Evolutionary conservation across 352 stramenopile genomes (phyloP), one percentile per base, ranked within the genome.

Genomic region (Globisporangium recalcitrans): DNA sequence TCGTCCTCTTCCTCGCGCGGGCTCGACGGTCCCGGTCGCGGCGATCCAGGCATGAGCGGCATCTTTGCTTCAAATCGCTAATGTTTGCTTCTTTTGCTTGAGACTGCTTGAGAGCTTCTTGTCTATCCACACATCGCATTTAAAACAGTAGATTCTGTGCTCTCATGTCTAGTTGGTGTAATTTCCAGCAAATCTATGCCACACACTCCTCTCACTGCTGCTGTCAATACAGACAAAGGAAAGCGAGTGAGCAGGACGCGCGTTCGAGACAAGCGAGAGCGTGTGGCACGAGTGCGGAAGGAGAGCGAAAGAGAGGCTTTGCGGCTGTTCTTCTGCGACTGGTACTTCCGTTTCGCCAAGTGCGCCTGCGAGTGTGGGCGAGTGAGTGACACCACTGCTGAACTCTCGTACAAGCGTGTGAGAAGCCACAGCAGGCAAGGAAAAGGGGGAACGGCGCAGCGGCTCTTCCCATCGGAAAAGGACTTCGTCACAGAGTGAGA

Each of bases 11-110:
- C 51, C 42, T 80, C 73, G 19, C 81, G 31, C 21, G 19, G 40
- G 48, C 19, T 57, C 44, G 29, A 67, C 9, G 64, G 60, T 47
- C 60, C 59, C 27, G 80, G 80, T 9, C 81, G 81, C 34, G 81
- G 81, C 34, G 81, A 88, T 16, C 79, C 79, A 3, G 79, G 79
- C 79, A 89, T 85, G 9, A 85, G 63, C 75, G 67, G 55, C 77
- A 87, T 86, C 6, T n/a, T 47, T 54, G 5, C n/a, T n/a, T n/a
- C n/a, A n/a, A n/a, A n/a, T n/a, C n/a, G n/a, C n/a, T n/a, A n/a
- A 87, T 86, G 4, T n/a, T 47, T 54, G 5, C 7, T 22, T 31
- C 4, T n/a, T 14, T 26, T 59, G 54, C 32, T 26, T 59, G n/a
- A 22, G n/a, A n/a, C n/a, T n/a, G n/a, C n/a, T n/a, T n/a, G n/a